A percentile compares a stretch with the other conserved stretches of the same genome.
Conservation (phyloP, 108 stramenopile species). For the Skeletonema costatum region DNA sequence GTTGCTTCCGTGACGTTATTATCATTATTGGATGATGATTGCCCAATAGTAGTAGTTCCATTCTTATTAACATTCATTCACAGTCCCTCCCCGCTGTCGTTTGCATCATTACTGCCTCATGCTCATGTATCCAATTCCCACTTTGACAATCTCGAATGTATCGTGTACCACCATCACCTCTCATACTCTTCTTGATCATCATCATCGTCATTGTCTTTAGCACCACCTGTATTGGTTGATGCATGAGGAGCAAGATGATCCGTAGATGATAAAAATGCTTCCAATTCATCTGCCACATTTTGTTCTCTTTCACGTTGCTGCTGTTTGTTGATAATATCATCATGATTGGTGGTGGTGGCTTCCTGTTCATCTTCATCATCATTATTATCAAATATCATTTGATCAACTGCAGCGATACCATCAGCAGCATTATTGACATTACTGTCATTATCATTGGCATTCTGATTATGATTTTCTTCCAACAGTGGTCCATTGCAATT, state of each 20-base stretch:
- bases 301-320: not conserved
- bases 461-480: not conserved
- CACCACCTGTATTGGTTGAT: not conserved
- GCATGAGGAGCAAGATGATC: slow-evolving; percentile 39
- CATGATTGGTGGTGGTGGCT: not conserved
- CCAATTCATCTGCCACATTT: slow-evolving; percentile 55
- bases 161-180: slow-evolving; percentile 77
- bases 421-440: not conserved
- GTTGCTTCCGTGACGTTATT: not conserved
- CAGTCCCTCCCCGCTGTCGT: not conserved
- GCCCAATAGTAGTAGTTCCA: not conserved
- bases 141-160: slow-evolving; percentile 69
- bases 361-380: not conserved
- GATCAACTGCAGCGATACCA: slow-evolving; percentile 4
- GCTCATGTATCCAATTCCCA: slow-evolving; percentile 80
- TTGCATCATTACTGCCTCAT: slow-evolving; percentile 55
- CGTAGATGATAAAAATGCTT: slow-evolving; percentile 67
- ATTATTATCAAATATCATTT: not conserved
- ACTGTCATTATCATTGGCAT: not conserved
- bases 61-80: slow-evolving; percentile 57
- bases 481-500: not conserved
- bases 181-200: slow-evolving; percentile 76
- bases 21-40: not conserved
- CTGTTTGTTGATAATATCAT: slow-evolving; percentile 7
- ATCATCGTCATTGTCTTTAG: slow-evolving; percentile 39